These are phyloP conservation scores for Trifolium subterraneum DNA, from an alignment of 306 rosid genomes.

Conservation along the genomic window DNA sequence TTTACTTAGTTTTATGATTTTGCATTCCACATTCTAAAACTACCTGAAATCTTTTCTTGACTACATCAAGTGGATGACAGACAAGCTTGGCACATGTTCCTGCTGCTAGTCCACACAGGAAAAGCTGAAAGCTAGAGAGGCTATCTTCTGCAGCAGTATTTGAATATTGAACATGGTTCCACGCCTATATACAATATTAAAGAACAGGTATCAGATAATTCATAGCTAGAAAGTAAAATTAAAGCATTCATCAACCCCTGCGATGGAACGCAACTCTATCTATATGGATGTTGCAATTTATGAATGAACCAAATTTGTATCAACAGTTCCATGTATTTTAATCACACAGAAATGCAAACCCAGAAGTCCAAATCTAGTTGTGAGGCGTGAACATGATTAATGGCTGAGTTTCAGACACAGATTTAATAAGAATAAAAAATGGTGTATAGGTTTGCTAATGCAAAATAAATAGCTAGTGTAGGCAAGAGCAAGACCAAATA, in stretches of 20 bases:
- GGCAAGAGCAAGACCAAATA: too few species aligned
- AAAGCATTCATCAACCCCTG: conserved; percentile 8
- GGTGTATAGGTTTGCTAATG: conserved; percentile 16
- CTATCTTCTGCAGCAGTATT: conserved; percentile 48
- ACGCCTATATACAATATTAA: conserved; percentile 50
- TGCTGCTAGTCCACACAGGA: conserved; percentile 86
- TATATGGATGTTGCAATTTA: conserved; percentile 6
- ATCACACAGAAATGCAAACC: conserved; percentile 23
- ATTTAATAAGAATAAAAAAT: conserved; percentile 14
- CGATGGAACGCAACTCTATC: conserved; percentile 23
- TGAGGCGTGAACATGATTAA: conserved; percentile 1
- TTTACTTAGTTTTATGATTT: background rate
- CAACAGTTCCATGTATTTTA: conserved; percentile 16
- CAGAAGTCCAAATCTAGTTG: conserved; percentile 7
- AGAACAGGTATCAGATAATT: conserved; percentile 23
- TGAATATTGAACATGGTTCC: conserved; percentile 61
- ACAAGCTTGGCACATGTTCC: conserved; percentile 97
- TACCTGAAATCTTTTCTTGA: conserved; percentile 98
- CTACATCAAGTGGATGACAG: conserved; percentile 98
- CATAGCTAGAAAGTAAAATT: conserved; percentile 13
- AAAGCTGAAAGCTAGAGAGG: conserved; percentile 82
- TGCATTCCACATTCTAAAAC: background rate
- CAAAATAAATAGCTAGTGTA: conserved; percentile 6
- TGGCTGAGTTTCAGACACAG: background rate
- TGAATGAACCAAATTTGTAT: background rate